Conservation (phyloP, 306 rosid species). For the Senna tora region DNA sequence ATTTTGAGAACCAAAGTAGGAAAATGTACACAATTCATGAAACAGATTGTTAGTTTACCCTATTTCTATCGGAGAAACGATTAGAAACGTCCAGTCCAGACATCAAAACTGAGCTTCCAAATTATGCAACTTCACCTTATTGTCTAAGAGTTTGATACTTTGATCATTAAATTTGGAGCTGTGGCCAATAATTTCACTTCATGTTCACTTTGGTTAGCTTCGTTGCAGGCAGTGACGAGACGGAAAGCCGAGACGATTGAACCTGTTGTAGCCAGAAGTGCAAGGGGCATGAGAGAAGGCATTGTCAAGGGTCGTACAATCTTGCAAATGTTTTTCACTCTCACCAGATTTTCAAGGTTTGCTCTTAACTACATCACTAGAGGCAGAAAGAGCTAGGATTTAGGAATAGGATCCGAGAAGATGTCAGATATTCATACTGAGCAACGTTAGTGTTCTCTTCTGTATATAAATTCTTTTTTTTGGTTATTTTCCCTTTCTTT, state of each 20-base stretch:
- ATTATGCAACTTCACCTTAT: not conserved
- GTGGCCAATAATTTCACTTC: constrained; percentile 26
- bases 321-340: constrained; percentile 63
- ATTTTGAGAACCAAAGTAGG: no score
- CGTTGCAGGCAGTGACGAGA: constrained; percentile 59
- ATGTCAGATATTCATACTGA: constrained; percentile 29
- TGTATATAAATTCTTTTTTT: constrained; percentile 9
- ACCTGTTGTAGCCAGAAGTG: constrained; percentile 63
- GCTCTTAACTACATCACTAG: constrained; percentile 54
- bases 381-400: constrained; percentile 52
- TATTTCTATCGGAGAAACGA: no score
- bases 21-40: no score
- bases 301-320: constrained; percentile 74
- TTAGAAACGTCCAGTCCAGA: no score
- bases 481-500: no score
- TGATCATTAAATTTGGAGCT: constrained; percentile 27
- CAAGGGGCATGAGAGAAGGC: constrained; percentile 65
- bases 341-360: constrained; percentile 58
- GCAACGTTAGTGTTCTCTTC: constrained; percentile 26
- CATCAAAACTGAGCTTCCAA: not conserved
- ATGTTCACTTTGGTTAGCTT: constrained; percentile 56
- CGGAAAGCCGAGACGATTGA: constrained; percentile 48
- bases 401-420: constrained; percentile 25
- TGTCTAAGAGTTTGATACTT: not conserved
- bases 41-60: no score